phyloP scores from a whole-genome alignment of 331 rosid genomes.

The Erythrophleum ivorense region DNA sequence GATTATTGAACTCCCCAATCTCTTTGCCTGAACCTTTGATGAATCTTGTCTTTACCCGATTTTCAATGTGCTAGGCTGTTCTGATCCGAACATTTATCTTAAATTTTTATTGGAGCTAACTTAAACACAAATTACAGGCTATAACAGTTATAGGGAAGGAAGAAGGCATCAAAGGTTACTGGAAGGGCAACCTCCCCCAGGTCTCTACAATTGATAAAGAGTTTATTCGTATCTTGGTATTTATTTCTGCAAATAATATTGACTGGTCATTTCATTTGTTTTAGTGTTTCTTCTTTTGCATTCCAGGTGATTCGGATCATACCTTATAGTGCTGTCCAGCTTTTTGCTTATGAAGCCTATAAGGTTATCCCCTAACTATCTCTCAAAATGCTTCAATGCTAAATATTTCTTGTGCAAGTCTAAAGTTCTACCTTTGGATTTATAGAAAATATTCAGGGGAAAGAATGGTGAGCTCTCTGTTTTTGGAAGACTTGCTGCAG shows the following conservation, averaged over 20 bases:
- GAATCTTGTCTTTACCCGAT: neutral
- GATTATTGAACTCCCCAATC: conserved; percentile 9
- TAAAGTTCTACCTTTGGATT: conserved; percentile 39
- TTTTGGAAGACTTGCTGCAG: conserved; percentile 93
- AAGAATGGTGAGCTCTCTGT: conserved; percentile 79
- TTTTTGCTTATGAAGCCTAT: conserved; percentile 83
- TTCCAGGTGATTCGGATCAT: conserved; percentile 86
- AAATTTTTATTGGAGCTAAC: conserved; percentile 34
- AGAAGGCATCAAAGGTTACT: conserved; percentile 91
- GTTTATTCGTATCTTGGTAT: conserved; percentile 29
- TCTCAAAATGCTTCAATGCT: conserved; percentile 27
- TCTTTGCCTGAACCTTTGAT: conserved; percentile 8
- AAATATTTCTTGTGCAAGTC: conserved; percentile 27
- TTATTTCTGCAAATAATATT: conserved; percentile 30
- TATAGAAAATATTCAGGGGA: conserved; percentile 76
- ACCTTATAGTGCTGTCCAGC: conserved; percentile 97
- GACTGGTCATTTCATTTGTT: conserved; percentile 40
- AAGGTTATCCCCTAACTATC: conserved; percentile 59
- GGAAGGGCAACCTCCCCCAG: conserved; percentile 99
- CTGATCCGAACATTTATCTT: conserved; percentile 21
- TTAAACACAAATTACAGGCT: conserved; percentile 60
- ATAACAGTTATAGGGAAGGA: conserved; percentile 76
- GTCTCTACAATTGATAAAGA: conserved; percentile 46
- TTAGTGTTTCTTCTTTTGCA: conserved; percentile 40
- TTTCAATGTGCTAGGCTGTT: conserved; percentile 19